Evolutionary conservation across 1,284 basidiomycete genomes (phyloP).

Genomic region (Erythrobasidium hasegawianum): DNA sequence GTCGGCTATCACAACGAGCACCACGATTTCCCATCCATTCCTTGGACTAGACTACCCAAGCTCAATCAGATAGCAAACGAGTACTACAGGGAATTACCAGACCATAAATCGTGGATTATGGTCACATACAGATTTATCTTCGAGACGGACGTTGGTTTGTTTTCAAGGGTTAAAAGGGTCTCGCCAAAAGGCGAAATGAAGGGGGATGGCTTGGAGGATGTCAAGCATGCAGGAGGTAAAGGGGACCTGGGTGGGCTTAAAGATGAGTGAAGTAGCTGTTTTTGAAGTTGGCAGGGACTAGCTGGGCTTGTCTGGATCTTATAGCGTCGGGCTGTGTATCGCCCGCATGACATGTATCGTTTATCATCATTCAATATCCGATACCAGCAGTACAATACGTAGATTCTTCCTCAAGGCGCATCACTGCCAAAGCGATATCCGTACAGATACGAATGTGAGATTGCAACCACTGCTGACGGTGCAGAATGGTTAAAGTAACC

Average conservation of each 20-base stretch:
- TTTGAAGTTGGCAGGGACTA: too few relatives aligned
- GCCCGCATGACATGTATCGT: too few relatives aligned
- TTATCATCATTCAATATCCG: too few relatives aligned
- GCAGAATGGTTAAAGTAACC: too few relatives aligned
- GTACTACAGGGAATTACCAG: constrained; percentile 83
- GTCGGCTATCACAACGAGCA: constrained; percentile 99
- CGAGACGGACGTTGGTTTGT: constrained; percentile 72
- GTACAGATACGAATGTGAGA: too few relatives aligned
- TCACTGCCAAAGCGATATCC: too few relatives aligned
- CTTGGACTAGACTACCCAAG: constrained; percentile 90
- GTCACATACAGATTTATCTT: constrained; percentile 91
- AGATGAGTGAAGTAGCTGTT: constrained; percentile 11
- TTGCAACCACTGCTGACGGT: too few relatives aligned
- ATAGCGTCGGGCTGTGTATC: too few relatives aligned
- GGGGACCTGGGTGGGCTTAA: constrained; percentile 24
- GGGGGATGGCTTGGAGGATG: constrained; percentile 23
- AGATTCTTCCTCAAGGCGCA: too few relatives aligned
- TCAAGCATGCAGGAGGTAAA: constrained; percentile 18
- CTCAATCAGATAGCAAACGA: constrained; percentile 80
- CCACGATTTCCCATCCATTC: constrained; percentile 90
- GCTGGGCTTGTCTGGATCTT: too few relatives aligned
- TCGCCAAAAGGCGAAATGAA: background rate
- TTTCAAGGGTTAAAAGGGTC: constrained; percentile 53
- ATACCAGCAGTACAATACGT: too few relatives aligned
- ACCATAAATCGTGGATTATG: constrained; percentile 89